Conservation (phyloP, 768 basidiomycete genomes). For the Obba rivulosa region DNA sequence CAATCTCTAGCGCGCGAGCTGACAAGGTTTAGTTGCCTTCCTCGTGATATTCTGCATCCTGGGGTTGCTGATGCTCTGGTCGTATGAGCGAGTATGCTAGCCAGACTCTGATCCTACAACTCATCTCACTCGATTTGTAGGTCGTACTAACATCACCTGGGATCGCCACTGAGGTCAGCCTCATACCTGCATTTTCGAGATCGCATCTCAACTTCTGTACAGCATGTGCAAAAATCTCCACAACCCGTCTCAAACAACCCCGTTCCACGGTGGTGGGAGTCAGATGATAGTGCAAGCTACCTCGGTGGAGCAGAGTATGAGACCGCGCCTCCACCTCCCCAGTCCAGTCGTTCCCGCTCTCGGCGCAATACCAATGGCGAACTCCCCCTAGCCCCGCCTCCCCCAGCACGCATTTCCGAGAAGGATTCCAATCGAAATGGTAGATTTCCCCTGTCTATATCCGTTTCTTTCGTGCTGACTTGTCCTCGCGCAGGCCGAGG, state of each 20-base stretch:
- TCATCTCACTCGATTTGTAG: constrained; percentile 28
- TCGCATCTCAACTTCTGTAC: neutral
- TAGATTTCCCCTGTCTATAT: neutral
- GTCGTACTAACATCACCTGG: constrained; percentile 65
- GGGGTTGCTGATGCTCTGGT: constrained; percentile 71
- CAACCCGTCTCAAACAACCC: constrained; percentile 12
- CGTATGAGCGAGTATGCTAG: constrained; percentile 61
- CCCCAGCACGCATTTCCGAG: neutral
- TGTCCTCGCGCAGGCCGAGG: neutral
- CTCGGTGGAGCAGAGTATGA: constrained; percentile 15
- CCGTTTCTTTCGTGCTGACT: neutral
- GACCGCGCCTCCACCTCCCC: neutral
- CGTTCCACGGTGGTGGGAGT: constrained; percentile 20
- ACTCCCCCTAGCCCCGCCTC: neutral
- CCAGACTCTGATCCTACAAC: neutral
- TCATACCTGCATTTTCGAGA: constrained; percentile 2
- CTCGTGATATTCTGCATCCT: constrained; percentile 59
- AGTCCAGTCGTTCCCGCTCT: neutral
- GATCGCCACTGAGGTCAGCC: constrained; percentile 56
- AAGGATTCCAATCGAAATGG: neutral
- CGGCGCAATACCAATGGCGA: neutral
- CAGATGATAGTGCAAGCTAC: constrained; percentile 13
- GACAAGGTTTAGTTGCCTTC: constrained; percentile 47
- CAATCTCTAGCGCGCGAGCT: too few species aligned
- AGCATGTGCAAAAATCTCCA: constrained; percentile 23